Evolutionary conservation across 2,329 filamentous ascomycete genomes (phyloP).

Genomic region (Fusarium circinatum): DNA sequence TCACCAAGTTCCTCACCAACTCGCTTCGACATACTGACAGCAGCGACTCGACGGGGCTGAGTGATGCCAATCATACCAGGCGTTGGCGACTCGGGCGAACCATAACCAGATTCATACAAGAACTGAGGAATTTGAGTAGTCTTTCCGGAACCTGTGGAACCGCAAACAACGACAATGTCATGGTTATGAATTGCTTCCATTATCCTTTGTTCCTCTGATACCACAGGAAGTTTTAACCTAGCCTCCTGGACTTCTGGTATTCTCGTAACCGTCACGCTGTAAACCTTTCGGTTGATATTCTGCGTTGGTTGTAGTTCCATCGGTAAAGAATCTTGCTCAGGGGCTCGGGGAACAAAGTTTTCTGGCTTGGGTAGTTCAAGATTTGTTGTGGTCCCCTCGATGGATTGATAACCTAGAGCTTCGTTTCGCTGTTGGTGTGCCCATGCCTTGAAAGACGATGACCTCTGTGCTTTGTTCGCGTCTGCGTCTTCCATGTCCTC

Average conservation of each 20-base stretch:
- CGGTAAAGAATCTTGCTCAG: conserved; percentile 77
- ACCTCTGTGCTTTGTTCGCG: conserved; percentile 48
- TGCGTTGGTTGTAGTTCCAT: conserved; percentile 70
- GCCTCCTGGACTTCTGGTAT: conserved; percentile 79
- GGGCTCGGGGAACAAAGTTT: conserved; percentile 73
- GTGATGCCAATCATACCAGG: conserved; percentile 95
- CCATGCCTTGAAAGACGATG: conserved; percentile 91
- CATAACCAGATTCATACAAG: conserved; percentile 92
- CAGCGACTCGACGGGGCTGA: conserved; percentile 92
- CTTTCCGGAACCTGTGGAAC: conserved; percentile 95
- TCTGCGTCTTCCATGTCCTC: conserved; percentile 47
- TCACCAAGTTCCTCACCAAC: conserved; percentile 87
- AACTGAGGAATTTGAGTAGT: conserved; percentile 98
- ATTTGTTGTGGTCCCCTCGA: conserved; percentile 54
- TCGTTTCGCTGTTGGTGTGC: conserved; percentile 87
- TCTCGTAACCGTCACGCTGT: conserved; percentile 77
- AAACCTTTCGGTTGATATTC: conserved; percentile 75
- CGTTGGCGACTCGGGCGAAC: conserved; percentile 78
- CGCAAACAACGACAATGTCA: conserved; percentile 89
- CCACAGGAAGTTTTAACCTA: conserved; percentile 84
- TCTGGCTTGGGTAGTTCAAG: conserved; percentile 65
- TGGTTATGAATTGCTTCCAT: conserved; percentile 98
- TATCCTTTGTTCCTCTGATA: conserved; percentile 94
- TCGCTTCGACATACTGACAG: conserved; percentile 95
- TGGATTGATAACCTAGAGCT: conserved; percentile 73